Percentiles rank a stretch among this genome's conserved stretches.
phyloP scores from a whole-genome alignment of 2,329 filamentous ascomycete species.

The Xylariaceae sp. region DNA sequence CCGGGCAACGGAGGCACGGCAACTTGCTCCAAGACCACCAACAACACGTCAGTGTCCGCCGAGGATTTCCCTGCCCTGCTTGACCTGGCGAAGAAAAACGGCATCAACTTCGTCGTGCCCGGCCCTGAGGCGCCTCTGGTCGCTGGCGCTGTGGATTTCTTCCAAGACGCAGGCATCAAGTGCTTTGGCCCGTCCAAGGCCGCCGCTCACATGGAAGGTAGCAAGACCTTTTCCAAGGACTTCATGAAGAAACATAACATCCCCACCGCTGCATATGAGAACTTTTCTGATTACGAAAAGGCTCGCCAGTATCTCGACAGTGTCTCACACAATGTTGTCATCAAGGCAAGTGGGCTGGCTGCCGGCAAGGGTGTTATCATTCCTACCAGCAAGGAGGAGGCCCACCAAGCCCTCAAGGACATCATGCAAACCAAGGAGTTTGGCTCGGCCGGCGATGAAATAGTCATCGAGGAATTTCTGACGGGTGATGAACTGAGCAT shows the following conservation, averaged over 20 bases:
- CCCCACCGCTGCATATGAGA: conserved; percentile 84
- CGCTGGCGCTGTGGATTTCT: conserved; percentile 80
- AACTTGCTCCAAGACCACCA: conserved; percentile 63
- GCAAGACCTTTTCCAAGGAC: conserved; percentile 95
- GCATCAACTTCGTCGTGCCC: conserved; percentile 77
- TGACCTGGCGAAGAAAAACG: conserved; percentile 64
- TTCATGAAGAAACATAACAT: conserved; percentile 92
- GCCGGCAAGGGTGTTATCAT: conserved; percentile 96
- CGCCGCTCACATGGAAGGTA: conserved; percentile 88
- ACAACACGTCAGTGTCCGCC: conserved; percentile 62
- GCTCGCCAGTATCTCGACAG: conserved; percentile 69
- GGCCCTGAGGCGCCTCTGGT: conserved; percentile 94
- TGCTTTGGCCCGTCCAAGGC: conserved; percentile 81
- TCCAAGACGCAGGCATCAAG: conserved; percentile 65
- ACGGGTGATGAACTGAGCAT: conserved; percentile 90
- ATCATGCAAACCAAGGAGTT: conserved; percentile 91
- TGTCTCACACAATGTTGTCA: conserved; percentile 70
- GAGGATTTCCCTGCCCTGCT: conserved; percentile 76
- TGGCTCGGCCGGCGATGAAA: conserved; percentile 77
- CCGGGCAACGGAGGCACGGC: conserved; percentile 87
- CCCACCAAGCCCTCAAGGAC: conserved; percentile 70
- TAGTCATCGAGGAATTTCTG: conserved; percentile 93
- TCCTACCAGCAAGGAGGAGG: conserved; percentile 74
- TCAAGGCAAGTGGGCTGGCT: conserved; percentile 89
- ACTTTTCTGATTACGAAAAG: conserved; percentile 72